Conservation (phyloP, 805 yeast genomes). For the Yarrowia divulgata region DNA sequence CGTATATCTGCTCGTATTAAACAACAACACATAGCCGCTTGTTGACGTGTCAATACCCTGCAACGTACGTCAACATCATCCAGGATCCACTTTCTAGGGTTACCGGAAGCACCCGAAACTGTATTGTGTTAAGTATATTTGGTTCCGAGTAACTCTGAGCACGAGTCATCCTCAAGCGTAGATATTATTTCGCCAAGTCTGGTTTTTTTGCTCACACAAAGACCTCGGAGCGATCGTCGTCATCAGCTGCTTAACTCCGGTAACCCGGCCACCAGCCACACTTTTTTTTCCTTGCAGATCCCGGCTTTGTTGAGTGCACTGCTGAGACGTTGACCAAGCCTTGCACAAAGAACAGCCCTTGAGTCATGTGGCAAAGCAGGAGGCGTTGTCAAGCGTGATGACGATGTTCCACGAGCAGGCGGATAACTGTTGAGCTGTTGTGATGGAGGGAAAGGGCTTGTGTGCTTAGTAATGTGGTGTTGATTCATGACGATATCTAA, state of each 20-base stretch:
- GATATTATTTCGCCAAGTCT: too few species aligned
- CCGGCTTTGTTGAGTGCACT: not conserved
- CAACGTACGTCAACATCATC: too few species aligned
- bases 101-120: slow-evolving; percentile 11
- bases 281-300: not conserved
- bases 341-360: not conserved
- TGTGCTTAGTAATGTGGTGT: too few species aligned
- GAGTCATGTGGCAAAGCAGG: not conserved
- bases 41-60: not conserved
- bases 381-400: too few species aligned
- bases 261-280: not conserved
- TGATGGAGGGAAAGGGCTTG: too few species aligned
- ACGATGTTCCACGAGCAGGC: too few species aligned
- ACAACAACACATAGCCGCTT: not conserved
- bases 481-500: too few species aligned
- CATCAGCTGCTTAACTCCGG: not conserved
- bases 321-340: slow-evolving; percentile 8
- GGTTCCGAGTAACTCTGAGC: not conserved
- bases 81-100: not conserved
- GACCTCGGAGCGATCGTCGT: too few species aligned
- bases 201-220: too few species aligned
- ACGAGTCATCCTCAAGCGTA: too few species aligned
- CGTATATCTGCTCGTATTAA: not conserved
- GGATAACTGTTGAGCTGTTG: too few species aligned
- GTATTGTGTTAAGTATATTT: not conserved